Base-by-base conservation (phyloP, 805 yeast genomes). In the Pichia scutulata region DNA sequence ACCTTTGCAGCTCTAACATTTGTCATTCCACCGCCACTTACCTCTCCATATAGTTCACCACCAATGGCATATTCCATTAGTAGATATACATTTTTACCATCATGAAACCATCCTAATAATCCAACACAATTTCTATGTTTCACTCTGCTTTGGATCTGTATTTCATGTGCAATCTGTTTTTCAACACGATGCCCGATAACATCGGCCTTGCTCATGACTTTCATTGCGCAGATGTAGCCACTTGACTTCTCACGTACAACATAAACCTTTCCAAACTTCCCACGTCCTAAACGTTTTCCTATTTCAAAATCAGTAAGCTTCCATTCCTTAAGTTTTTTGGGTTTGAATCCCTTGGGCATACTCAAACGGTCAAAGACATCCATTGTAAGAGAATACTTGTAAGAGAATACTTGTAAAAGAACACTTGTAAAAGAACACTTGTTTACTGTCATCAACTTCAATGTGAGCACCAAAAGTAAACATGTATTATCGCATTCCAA, bases 261-360 rank as follows among this genome's bases (percentile, higher is more conserved):
- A 66, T 89, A 90, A 1, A 93, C 98, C 59, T 80, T 82, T 9
- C 99, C 99, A 60, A 90, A 82, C 65, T 89, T 89, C 7, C 99
- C 99, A 62, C 87, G 89, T 0, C 98, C 99, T 45, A 92, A 73
- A 51, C 84, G 82, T 48, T 82, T 77, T 18, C 97, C 98, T 41
- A 92, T 76, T 57, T 89, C 96, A 67, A 92, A 92, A 61, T 87
- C 93, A 26, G 54, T 41, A 21, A 62, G 55, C 44, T 57, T 61
- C 68, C 68, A 65, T 18, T 53, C 48, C 23, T 26, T 33, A 7
- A 8, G 18, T n/a, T 41, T 10, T 16, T 40, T 12, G 22, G 46
- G 21, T 41, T 47, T 25, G 14, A 41, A 8, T 14, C 19, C 16
- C 30, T 8, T 22, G 12, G 40, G 44, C 51, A 50, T 52, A 28